phyloP scores from a whole-genome alignment of 208 protist species.

The Acanthamoeba culbertsoni region DNA sequence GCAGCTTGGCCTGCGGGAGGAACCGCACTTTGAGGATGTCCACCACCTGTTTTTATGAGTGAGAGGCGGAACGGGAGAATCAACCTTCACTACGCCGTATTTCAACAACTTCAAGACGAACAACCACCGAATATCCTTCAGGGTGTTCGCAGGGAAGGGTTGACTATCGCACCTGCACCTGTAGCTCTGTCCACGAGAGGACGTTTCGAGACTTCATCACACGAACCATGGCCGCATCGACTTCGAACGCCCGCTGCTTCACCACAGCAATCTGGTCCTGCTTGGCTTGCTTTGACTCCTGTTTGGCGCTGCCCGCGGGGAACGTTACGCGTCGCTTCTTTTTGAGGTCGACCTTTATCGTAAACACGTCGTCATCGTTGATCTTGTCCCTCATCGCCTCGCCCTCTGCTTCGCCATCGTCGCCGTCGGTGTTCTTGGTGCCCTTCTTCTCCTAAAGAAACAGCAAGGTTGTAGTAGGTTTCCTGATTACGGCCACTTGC shows the following conservation, averaged over 20 bases:
- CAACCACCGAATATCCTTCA: too few species aligned
- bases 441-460: not conserved
- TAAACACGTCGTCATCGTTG: conserved; percentile 47
- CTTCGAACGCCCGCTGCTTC: conserved; percentile 61
- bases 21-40: conserved; percentile 45
- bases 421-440: not conserved
- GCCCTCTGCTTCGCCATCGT: conserved; percentile 4
- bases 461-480: not conserved
- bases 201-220: conserved; percentile 58
- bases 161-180: not conserved
- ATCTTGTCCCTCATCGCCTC: conserved; percentile 27
- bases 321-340: conserved; percentile 43
- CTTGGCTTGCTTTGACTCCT: conserved; percentile 23
- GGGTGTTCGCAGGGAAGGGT: not conserved
- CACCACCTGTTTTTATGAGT: conserved; percentile 25
- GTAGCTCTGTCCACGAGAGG: conserved; percentile 53
- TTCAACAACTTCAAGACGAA: not conserved
- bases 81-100: not conserved
- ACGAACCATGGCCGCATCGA: conserved; percentile 59
- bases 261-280: conserved; percentile 47
- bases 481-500: not conserved
- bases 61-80: not conserved
- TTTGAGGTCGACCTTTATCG: not conserved
- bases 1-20: conserved; percentile 30
- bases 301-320: conserved; percentile 47